These are phyloP conservation scores for Penicillium cinerascens DNA, from an alignment of 495 filamentous ascomycete species.

Conservation along the genomic window DNA sequence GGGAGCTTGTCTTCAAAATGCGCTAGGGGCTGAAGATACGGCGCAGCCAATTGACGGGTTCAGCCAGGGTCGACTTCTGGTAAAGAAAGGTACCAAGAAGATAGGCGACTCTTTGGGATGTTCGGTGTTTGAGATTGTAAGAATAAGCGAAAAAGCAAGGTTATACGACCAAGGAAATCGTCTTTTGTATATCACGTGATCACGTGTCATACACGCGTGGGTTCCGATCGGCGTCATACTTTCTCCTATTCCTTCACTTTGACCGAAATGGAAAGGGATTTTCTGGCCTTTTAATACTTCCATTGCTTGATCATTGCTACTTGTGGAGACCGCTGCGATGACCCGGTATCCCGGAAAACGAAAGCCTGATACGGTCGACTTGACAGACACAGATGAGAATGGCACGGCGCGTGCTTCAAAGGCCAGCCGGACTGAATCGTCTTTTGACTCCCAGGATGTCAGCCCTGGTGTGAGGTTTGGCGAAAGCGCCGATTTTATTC, in stretches of 20 bases:
- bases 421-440: slow-evolving; percentile 1
- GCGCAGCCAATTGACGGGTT: background rate
- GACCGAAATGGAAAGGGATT: background rate
- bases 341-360: slow-evolving; percentile 13
- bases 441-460: background rate
- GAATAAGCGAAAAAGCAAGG: background rate
- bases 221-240: slow-evolving; percentile 1
- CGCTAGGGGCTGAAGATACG: slow-evolving; percentile 4
- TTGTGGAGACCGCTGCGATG: background rate
- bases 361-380: slow-evolving; percentile 14
- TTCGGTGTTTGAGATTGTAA: background rate
- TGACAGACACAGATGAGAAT: slow-evolving; percentile 10
- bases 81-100: background rate
- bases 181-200: slow-evolving; percentile 8
- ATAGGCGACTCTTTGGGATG: background rate
- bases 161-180: background rate
- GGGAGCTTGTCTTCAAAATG: slow-evolving; percentile 6
- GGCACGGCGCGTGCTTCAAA: slow-evolving; percentile 20
- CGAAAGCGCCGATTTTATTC: slow-evolving; percentile 33
- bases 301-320: background rate
- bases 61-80: background rate
- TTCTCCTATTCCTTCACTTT: background rate
- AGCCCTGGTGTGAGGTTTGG: slow-evolving; percentile 31
- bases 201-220: slow-evolving; percentile 6
- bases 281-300: background rate